Base-by-base conservation (phyloP, 352 stramenopile species). In the Aphanomyces stellatus region DNA sequence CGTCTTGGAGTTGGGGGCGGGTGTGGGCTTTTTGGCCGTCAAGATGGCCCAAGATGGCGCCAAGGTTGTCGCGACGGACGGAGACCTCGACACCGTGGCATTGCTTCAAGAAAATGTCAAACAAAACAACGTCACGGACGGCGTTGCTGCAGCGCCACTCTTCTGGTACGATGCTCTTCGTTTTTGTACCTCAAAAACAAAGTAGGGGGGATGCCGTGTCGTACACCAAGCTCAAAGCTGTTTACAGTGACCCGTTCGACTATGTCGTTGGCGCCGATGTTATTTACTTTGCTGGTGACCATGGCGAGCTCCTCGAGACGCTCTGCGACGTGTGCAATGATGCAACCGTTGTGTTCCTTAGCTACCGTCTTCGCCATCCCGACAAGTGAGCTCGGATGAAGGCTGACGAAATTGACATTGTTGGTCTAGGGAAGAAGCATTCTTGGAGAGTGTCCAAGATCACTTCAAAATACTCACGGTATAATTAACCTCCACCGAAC, bases 1-100 rank as follows among this genome's bases (percentile, higher is more conserved):
- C 53, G 81, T 88, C 13, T 69, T 92, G 7, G 84, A 92, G 62
- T 74, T 92, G 11, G 84, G 84, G 25, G 89, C 81, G 35, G 84
- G 84, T 1, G 66, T 90, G 8, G 84, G 84, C 0, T 74, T 92
- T 13, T 78, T 92, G 28, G 84, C 81, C 13, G 88, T 92, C 56
- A 88, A 82, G 57, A 87, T 81, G 49, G 77, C 77, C 10, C 71
- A 87, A 57, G 74, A 89, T 3, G 80, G 82, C n/a, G 81, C 79
- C 1, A 34, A 71, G 8, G 78, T 88, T 6, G 87, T 81, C 24
- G 68, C 88, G 7, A 92, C 84, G 13, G 81, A 92, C 66, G 86
- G 90, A 27, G 72, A 79, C 17, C 17, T 10, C 10, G 57, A 65
- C n/a, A 35, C 57, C 11, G 24, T 65, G 27, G 3, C 22, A 1